Base-by-base conservation (phyloP, 768 basidiomycete genomes). In the Neoboletus subvelutipes region DNA sequence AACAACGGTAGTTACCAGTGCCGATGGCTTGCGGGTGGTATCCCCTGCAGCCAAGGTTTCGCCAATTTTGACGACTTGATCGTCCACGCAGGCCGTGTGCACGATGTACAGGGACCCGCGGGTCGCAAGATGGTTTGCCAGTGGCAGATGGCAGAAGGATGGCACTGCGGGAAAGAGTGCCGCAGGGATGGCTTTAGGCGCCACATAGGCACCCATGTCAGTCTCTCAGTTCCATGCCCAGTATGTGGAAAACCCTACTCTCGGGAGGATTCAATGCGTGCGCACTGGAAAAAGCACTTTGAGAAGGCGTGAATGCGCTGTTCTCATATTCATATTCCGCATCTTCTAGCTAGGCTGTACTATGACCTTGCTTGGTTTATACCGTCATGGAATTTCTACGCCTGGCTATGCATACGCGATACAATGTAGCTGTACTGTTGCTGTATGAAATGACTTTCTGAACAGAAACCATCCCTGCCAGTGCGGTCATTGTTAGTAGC, bases 151-250 rank as follows among this genome's bases (percentile, higher is more conserved):
- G 24, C 22, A 0, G 4, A 18, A 0, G 0, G 8, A 2, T 24
- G 26, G 0, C 0, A 0, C 13, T 67, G 65, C n/a, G 20, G 29
- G 4, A 18, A 40, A 0, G 0, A 18, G 1, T 42, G 6, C 12
- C 56, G 60, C 4, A 42, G 67, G 2, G 45, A 58, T 9, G 37
- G 8, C 0, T 39, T 60, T 7, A 42, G 46, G 0, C 59, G 65
- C 0, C 66, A 70, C 26, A 56, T 60, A 0, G 37, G 13, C 0
- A 37, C 10, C 0, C 69, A 68, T 11, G 3, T 55, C 0, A 10
- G 48, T 0, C 5, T 0, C 11, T 36, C 31, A 2, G 45, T 52
- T 13, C 0, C 9, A 12, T 66, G 60, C 42, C 5, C 18, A 0
- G 37, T 17, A 3, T 64, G 57, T 15, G 28, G 12, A 2, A 58